Conservation (phyloP, 495 filamentous ascomycete genomes). For the Xylaria nigripes region DNA sequence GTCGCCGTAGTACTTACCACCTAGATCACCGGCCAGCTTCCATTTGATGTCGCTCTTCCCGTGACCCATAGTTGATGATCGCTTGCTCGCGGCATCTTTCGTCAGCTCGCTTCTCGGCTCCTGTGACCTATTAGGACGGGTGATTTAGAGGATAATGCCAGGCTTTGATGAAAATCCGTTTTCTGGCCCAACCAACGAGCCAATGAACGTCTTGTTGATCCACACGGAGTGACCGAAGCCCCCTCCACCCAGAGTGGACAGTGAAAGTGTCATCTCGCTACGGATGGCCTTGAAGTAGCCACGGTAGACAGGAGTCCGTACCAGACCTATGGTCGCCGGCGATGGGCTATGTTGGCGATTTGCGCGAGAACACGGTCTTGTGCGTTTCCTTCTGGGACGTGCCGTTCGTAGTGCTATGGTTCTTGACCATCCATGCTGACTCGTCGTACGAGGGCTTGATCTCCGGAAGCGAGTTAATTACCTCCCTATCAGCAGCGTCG, state of each 20-base stretch:
- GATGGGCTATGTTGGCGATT: constrained; percentile 58
- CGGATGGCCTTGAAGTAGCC: constrained; percentile 65
- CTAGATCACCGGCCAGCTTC: constrained; percentile 74
- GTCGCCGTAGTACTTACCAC: constrained; percentile 63
- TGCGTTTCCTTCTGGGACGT: constrained; percentile 14
- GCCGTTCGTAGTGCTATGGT: constrained; percentile 51
- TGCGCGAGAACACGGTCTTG: constrained; percentile 31
- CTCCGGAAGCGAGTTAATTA: constrained; percentile 63
- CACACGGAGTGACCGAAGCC: constrained; percentile 52
- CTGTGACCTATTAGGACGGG: constrained; percentile 66
- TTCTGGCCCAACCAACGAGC: constrained; percentile 49
- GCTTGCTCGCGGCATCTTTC: constrained; percentile 65
- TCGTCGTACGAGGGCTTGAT: constrained; percentile 58
- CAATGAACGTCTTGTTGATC: constrained; percentile 47
- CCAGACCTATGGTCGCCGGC: constrained; percentile 68
- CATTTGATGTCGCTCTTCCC: constrained; percentile 45
- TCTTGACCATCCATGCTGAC: constrained; percentile 52
- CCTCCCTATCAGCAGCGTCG: constrained; percentile 56
- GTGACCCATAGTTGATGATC: constrained; percentile 52
- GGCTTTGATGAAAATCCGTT: constrained; percentile 39
- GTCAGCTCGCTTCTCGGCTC: constrained; percentile 55
- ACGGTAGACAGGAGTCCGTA: constrained; percentile 58
- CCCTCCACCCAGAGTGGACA: constrained; percentile 55
- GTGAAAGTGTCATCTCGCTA: constrained; percentile 45
- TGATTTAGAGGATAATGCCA: constrained; percentile 51